Evolutionary conservation across 2,329 filamentous ascomycete species (phyloP), one percentile per base, ranked within the genome.

Genomic region (Sporothrix globosa): DNA sequence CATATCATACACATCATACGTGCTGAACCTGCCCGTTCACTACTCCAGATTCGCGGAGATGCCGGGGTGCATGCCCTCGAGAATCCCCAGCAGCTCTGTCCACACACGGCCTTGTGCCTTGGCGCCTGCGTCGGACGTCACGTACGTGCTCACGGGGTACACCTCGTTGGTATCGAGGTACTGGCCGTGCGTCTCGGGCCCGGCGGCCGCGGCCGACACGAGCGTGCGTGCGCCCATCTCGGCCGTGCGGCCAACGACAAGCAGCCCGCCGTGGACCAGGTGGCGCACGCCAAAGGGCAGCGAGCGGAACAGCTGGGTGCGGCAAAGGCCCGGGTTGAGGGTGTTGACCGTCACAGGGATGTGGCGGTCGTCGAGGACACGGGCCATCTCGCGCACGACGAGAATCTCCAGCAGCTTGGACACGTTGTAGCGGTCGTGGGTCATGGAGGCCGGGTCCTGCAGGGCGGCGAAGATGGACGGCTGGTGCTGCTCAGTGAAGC

Each of bases 51-150:
- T 80, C 39, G 74, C 73, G 9, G 73, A 76, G 17, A 83, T 74
- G 0, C 80, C 81, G 0, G 81, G 80, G 72, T 83, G 78, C 44
- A 85, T 78, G 3, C 67, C 77, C 66, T 85, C 82, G 41, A 86
- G 69, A 24, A 82, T 76, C 13, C 74, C 79, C 72, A 81, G 61
- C 73, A 85, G 72, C 76, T 86, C 82, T 19, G 74, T 77, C 75
- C 79, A 85, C 2, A 83, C 75, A 70, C 76, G 79, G 60, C 75
- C 74, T 70, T 81, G 81, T 68, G 77, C 71, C 67, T 76, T 68
- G 50, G 75, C 73, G 0, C 82, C 83, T 46, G 82, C 77, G 5
- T 79, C 75, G 5, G 82, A 80, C 68, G 75, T 69, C 2, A 81
- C 80, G 72, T 76, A 80, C 0, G 69, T 48, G 63, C 78, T 80